phyloP scores from a whole-genome alignment of 805 yeast species.

The Ogataea sp. region DNA sequence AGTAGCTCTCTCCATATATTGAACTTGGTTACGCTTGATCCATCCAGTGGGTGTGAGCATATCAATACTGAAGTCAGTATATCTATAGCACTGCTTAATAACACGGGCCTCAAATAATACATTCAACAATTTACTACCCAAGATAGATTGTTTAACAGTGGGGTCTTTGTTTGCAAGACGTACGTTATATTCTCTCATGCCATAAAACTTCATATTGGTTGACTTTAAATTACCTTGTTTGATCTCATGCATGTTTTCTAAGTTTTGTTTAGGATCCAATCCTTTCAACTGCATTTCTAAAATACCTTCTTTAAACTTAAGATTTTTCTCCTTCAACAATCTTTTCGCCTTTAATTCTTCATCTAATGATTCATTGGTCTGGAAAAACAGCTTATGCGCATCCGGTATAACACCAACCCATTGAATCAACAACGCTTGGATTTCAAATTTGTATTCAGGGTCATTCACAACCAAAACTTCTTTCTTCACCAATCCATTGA shows the following conservation, averaged over 20 bases:
- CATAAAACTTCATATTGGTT: not conserved
- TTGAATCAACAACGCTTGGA: slow-evolving; percentile 51
- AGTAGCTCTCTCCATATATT: no score
- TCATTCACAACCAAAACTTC: slow-evolving; percentile 35
- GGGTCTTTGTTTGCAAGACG: no score
- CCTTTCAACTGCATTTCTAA: not conserved
- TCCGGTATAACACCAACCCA: slow-evolving; percentile 61
- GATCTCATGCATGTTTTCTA: not conserved
- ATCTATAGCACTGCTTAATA: no score
- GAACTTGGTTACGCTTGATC: no score
- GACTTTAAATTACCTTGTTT: not conserved
- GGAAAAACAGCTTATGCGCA: slow-evolving; percentile 46
- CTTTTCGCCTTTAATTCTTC: not conserved
- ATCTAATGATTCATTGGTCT: slow-evolving; percentile 5
- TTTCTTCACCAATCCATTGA: slow-evolving; percentile 39
- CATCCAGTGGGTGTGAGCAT: no score
- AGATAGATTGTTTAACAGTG: no score
- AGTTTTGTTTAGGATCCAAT: not conserved
- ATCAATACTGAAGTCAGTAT: no score
- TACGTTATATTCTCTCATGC: not conserved
- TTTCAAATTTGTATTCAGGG: slow-evolving; percentile 49
- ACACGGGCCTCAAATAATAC: no score
- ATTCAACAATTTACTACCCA: no score
- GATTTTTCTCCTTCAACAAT: slow-evolving; percentile 2
- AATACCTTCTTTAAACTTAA: not conserved